A percentile compares a stretch with the other conserved stretches of the same genome.
phyloP scores from a whole-genome alignment of 306 rosid species.

The Crotalaria pallida region DNA sequence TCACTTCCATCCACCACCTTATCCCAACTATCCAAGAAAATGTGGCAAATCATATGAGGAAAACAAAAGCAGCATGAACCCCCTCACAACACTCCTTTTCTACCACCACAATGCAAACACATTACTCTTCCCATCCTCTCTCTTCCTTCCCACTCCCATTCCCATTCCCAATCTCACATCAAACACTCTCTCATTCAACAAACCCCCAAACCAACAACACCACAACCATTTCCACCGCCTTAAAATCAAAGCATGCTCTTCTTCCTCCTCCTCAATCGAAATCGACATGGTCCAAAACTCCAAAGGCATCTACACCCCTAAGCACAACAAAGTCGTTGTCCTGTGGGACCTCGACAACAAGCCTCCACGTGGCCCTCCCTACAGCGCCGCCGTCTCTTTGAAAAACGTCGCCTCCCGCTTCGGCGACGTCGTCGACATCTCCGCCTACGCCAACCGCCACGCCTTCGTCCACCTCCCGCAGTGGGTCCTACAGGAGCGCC shows the following conservation, averaged over 20 bases:
- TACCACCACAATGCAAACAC: too few relatives aligned
- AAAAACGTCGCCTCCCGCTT: slow-evolving; percentile 46
- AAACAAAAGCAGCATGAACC: too few relatives aligned
- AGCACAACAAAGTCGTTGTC: slow-evolving; percentile 56
- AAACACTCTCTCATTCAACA: too few relatives aligned
- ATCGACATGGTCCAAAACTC: slow-evolving; percentile 78
- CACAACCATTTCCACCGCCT: not conserved
- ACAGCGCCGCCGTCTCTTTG: slow-evolving; percentile 68
- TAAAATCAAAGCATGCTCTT: slow-evolving; percentile 19
- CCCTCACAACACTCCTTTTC: too few relatives aligned
- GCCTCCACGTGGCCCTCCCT: slow-evolving; percentile 86
- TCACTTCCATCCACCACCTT: too few relatives aligned
- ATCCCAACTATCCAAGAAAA: too few relatives aligned
- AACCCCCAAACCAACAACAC: not conserved
- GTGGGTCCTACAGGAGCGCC: slow-evolving; percentile 60
- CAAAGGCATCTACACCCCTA: slow-evolving; percentile 54
- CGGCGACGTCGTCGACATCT: slow-evolving; percentile 60
- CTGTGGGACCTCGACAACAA: slow-evolving; percentile 97
- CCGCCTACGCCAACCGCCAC: slow-evolving; percentile 89
- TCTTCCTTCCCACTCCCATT: not conserved
- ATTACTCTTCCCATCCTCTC: too few relatives aligned
- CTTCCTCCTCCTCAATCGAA: slow-evolving; percentile 33
- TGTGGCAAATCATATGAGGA: too few relatives aligned
- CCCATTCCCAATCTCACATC: not conserved
- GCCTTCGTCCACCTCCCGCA: slow-evolving; percentile 70